These are phyloP conservation scores for Pseudogymnoascus sp. DNA, from an alignment of 2,329 filamentous ascomycete species.

Conservation along the genomic window DNA sequence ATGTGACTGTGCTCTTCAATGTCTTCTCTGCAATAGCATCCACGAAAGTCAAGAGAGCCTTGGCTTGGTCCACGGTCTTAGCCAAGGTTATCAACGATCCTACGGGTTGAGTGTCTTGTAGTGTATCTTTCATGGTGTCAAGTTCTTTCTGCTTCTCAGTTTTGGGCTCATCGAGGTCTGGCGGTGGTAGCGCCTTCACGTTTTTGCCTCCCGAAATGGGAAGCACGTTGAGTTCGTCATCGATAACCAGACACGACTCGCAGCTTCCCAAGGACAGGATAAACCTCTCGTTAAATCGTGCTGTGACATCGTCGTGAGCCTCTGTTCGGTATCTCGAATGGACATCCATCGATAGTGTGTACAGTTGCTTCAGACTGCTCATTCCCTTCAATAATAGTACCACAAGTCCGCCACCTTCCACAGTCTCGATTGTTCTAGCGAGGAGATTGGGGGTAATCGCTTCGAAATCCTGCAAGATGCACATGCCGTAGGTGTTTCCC, in stretches of 20 bases:
- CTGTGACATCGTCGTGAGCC: conserved; percentile 88
- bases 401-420: conserved; percentile 90
- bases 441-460: conserved; percentile 95
- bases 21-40: conserved; percentile 97
- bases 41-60: conserved; percentile 92
- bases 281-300: conserved; percentile 96
- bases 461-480: conserved; percentile 96
- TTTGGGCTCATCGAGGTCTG: conserved; percentile 66
- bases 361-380: conserved; percentile 94
- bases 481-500: conserved; percentile 97
- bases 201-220: conserved; percentile 94
- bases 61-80: conserved; percentile 90
- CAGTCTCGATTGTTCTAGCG: conserved; percentile 91
- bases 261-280: conserved; percentile 93
- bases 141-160: conserved; percentile 69
- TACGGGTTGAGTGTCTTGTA: conserved; percentile 79
- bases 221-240: conserved; percentile 95
- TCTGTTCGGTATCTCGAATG: conserved; percentile 95
- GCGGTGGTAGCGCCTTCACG: conserved; percentile 73
- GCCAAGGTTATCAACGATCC: conserved; percentile 79
- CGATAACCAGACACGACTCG: conserved; percentile 88
- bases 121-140: conserved; percentile 76
- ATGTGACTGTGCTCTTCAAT: conserved; percentile 80
- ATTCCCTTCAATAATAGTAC: conserved; percentile 90
- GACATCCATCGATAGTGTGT: conserved; percentile 95